These are phyloP conservation scores for Metschnikowia continentalis DNA, from an alignment of 805 yeast species.

Conservation along the genomic window DNA sequence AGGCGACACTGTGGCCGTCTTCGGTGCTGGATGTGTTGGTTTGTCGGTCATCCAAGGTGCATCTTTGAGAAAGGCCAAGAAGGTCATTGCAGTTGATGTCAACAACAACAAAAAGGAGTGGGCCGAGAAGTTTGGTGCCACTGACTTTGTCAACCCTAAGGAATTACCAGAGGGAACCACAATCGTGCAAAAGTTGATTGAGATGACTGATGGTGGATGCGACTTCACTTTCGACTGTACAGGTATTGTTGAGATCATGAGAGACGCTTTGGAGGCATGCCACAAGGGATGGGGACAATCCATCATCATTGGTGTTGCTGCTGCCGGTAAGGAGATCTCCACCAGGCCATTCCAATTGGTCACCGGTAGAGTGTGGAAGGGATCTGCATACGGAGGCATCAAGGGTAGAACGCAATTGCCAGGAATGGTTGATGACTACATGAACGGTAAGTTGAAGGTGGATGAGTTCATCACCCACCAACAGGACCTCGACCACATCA, in stretches of 20 bases:
- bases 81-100: slow-evolving; percentile 81
- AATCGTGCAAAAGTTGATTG: slow-evolving; percentile 77
- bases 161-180: slow-evolving; percentile 68
- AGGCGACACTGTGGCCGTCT: slow-evolving; percentile 93
- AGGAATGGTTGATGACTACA: slow-evolving; percentile 79
- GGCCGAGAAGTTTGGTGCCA: slow-evolving; percentile 90
- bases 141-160: slow-evolving; percentile 87
- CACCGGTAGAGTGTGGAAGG: slow-evolving; percentile 98
- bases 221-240: slow-evolving; percentile 98
- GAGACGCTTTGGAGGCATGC: slow-evolving; percentile 92
- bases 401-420: slow-evolving; percentile 97
- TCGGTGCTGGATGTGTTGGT: slow-evolving; percentile 98
- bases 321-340: slow-evolving; percentile 94
- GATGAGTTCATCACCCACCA: slow-evolving; percentile 95
- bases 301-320: slow-evolving; percentile 95
- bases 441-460: slow-evolving; percentile 76
- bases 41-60: slow-evolving; percentile 97
- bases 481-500: slow-evolving; percentile 72
- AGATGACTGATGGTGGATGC: slow-evolving; percentile 94
- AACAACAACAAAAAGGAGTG: slow-evolving; percentile 80
- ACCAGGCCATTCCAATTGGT: slow-evolving; percentile 99
- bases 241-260: slow-evolving; percentile 93
- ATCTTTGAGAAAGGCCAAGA: slow-evolving; percentile 69
- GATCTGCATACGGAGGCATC: slow-evolving; percentile 99
- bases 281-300: slow-evolving; percentile 99